These are phyloP conservation scores for Sphaerulina vaccinii DNA, from an alignment of 2,329 filamentous ascomycete genomes.

Conservation along the genomic window DNA sequence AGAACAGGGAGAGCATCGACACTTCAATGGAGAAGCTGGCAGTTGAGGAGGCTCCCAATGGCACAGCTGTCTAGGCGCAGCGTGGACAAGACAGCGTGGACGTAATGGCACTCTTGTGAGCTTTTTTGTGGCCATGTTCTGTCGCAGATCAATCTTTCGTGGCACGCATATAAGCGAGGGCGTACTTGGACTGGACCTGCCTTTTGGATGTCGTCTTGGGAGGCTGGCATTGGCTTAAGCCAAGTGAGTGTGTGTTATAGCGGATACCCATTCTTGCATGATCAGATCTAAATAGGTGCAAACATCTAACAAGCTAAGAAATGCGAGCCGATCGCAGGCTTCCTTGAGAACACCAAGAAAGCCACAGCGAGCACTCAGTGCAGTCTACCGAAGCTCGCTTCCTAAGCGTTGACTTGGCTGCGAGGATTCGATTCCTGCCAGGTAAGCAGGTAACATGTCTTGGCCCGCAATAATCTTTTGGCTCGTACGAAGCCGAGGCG, in stretches of 20 bases:
- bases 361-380: too few species aligned
- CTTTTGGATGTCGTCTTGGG: not conserved
- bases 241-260: not conserved
- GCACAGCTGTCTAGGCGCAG: not conserved
- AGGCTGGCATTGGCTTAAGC: not conserved
- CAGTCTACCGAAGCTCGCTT: too few species aligned
- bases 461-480: too few species aligned
- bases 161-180: conserved; percentile 6
- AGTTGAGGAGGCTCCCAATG: conserved; percentile 6
- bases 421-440: too few species aligned
- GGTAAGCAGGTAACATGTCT: too few species aligned
- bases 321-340: too few species aligned
- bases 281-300: not conserved
- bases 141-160: not conserved
- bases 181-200: not conserved
- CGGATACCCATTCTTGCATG: conserved; percentile 13
- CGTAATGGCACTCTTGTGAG: too few species aligned
- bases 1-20: conserved; percentile 20
- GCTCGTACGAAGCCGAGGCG: too few species aligned
- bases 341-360: not conserved
- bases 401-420: too few species aligned
- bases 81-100: not conserved
- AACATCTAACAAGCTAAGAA: not conserved
- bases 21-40: conserved; percentile 7
- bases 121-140: not conserved